Conservation (phyloP, 192 early-diverging fungal species). For the Lunasporangiospora selenospora region DNA sequence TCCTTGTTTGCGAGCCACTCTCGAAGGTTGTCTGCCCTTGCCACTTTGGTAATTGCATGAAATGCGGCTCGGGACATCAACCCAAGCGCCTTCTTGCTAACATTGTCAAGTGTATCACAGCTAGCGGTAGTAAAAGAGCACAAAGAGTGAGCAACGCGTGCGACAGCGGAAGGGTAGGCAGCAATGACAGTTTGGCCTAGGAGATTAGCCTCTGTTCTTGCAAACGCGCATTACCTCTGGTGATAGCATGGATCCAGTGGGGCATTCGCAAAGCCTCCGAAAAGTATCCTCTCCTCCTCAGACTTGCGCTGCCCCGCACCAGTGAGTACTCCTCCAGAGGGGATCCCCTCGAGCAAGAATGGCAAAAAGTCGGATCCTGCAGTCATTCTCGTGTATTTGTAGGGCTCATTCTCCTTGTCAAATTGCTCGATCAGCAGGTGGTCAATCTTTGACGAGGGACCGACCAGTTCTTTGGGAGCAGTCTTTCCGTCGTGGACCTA, state of each 20-base stretch:
- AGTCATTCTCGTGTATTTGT: conserved; percentile 63
- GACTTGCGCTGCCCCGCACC: conserved; percentile 69
- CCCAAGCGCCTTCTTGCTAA: conserved; percentile 61
- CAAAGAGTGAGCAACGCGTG: too few relatives aligned
- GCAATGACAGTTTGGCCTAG: too few relatives aligned
- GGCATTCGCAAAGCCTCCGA: conserved; percentile 69
- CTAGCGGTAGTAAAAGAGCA: conserved; percentile 6
- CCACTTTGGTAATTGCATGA: conserved; percentile 34
- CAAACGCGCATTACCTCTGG: conserved; percentile 35
- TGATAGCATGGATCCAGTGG: conserved; percentile 76
- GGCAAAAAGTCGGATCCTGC: conserved; percentile 73
- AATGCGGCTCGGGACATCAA: conserved; percentile 45
- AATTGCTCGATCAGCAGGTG: conserved; percentile 65
- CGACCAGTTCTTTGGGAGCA: conserved; percentile 56
- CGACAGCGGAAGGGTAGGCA: too few relatives aligned
- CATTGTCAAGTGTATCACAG: conserved; percentile 71
- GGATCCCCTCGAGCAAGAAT: conserved; percentile 66
- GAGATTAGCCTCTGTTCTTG: background rate
- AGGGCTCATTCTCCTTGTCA: conserved; percentile 49
- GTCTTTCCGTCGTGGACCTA: conserved; percentile 68
- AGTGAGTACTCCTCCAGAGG: conserved; percentile 68
- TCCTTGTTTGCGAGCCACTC: conserved; percentile 20
- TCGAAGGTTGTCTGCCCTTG: conserved; percentile 27
- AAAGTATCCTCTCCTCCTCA: conserved; percentile 54
- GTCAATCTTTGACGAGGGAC: conserved; percentile 63